Conservation (phyloP, 192 early-diverging fungal genomes). For the Coemansia sp. region DNA sequence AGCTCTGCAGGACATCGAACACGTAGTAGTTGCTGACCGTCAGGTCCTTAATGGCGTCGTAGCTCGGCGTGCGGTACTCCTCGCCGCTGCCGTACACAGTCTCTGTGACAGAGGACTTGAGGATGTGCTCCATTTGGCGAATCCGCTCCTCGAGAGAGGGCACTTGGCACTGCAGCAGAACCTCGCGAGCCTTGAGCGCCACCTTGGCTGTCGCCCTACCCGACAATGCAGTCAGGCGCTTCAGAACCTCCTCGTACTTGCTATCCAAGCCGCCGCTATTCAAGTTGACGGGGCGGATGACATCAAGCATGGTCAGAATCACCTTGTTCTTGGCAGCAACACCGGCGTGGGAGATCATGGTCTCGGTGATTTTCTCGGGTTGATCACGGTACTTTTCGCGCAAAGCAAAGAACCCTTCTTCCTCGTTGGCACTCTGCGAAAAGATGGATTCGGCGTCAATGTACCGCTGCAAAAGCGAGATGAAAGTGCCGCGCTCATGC, state of each 20-base stretch:
- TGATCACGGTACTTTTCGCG: slow-evolving; percentile 85
- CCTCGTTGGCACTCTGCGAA: slow-evolving; percentile 66
- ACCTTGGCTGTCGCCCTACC: slow-evolving; percentile 81
- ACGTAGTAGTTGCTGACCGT: slow-evolving; percentile 94
- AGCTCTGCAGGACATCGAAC: slow-evolving; percentile 88
- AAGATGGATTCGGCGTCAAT: slow-evolving; percentile 83
- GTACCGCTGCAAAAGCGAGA: slow-evolving; percentile 79
- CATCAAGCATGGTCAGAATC: slow-evolving; percentile 74
- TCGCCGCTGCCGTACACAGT: slow-evolving; percentile 75
- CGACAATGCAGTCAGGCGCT: slow-evolving; percentile 73
- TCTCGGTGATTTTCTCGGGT: slow-evolving; percentile 63
- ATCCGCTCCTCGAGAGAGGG: slow-evolving; percentile 89
- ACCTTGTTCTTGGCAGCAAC: slow-evolving; percentile 76
- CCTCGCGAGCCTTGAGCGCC: slow-evolving; percentile 90
- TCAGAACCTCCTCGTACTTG: slow-evolving; percentile 74
- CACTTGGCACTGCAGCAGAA: slow-evolving; percentile 89
- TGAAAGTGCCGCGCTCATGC: slow-evolving; percentile 72
- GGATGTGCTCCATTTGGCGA: slow-evolving; percentile 78
- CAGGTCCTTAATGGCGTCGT: slow-evolving; percentile 76
- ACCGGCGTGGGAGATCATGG: slow-evolving; percentile 83
- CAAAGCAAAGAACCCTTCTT: slow-evolving; percentile 80
- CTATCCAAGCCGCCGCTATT: slow-evolving; percentile 65
- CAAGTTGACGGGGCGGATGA: slow-evolving; percentile 64
- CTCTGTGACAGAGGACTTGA: slow-evolving; percentile 71
- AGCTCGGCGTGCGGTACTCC: slow-evolving; percentile 68